phyloP scores from a whole-genome alignment of 108 stramenopile species.

The Nannochloropsis salina region DNA sequence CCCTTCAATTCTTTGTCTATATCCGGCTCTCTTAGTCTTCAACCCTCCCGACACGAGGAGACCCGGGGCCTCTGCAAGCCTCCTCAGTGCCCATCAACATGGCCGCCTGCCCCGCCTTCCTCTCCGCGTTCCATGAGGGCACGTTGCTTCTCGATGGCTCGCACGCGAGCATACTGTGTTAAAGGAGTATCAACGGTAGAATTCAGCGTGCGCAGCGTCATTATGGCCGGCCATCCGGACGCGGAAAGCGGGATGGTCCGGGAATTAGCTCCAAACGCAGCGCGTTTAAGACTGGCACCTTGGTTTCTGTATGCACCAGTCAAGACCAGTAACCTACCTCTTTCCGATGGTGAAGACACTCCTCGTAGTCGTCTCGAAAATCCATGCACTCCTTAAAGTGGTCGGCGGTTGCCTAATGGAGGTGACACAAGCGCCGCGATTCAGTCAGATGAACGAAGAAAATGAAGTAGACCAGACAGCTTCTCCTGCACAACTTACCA shows the following conservation, averaged over 20 bases:
- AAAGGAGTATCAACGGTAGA: too few species aligned
- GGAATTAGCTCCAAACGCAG: too few species aligned
- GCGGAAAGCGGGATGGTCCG: too few species aligned
- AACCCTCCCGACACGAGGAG: too few species aligned
- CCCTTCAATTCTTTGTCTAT: neutral
- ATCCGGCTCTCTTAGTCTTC: neutral
- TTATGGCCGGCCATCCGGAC: too few species aligned
- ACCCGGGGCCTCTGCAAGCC: too few species aligned
- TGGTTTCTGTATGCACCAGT: too few species aligned
- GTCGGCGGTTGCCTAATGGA: neutral
- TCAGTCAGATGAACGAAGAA: neutral
- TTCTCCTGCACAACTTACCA: neutral
- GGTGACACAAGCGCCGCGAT: neutral
- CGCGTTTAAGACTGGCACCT: too few species aligned
- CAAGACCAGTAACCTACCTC: neutral
- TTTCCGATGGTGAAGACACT: neutral
- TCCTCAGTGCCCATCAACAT: neutral
- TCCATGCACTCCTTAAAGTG: slow-evolving; percentile 16
- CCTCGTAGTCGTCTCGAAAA: slow-evolving; percentile 15
- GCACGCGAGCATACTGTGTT: slow-evolving; percentile 17
- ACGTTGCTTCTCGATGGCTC: slow-evolving; percentile 14
- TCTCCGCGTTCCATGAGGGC: neutral
- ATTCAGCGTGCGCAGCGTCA: too few species aligned
- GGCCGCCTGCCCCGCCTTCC: neutral
- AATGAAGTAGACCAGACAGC: neutral